phyloP scores from a whole-genome alignment of 371 early-diverging fungal species.

The Umbelopsis sp. region DNA sequence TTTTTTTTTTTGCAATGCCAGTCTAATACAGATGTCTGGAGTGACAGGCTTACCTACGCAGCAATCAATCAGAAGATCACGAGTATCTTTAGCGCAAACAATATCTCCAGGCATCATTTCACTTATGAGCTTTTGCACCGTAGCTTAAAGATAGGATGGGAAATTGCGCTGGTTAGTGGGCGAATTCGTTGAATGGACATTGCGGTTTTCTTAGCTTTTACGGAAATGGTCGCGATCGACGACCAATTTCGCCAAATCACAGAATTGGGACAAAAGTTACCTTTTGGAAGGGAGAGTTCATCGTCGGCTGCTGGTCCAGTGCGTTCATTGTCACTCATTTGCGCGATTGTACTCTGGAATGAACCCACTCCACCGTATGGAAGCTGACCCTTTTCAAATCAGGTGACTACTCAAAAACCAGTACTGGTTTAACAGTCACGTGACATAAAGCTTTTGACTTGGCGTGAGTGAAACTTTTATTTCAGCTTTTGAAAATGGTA shows the following conservation, averaged over 20 bases:
- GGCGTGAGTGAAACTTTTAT: too few relatives aligned
- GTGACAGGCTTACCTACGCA: slow-evolving; percentile 78
- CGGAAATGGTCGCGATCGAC: too few relatives aligned
- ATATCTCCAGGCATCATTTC: slow-evolving; percentile 93
- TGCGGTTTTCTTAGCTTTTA: too few relatives aligned
- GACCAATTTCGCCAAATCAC: too few relatives aligned
- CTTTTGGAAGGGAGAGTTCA: slow-evolving; percentile 88
- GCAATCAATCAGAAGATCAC: slow-evolving; percentile 92
- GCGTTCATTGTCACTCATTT: slow-evolving; percentile 84
- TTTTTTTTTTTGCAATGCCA: neutral
- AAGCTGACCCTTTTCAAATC: neutral
- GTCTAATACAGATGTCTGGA: neutral
- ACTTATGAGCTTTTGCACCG: slow-evolving; percentile 96
- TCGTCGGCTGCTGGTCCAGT: slow-evolving; percentile 68
- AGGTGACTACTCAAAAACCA: neutral
- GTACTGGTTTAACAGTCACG: too few relatives aligned
- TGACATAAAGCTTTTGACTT: too few relatives aligned
- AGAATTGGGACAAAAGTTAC: slow-evolving; percentile 32
- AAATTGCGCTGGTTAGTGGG: neutral
- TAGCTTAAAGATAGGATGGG: slow-evolving; percentile 66
- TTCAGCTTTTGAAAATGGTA: too few relatives aligned
- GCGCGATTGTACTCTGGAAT: slow-evolving; percentile 7
- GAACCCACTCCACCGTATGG: too few relatives aligned
- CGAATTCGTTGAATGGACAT: too few relatives aligned
- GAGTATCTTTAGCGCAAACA: slow-evolving; percentile 92